Base-by-base conservation (phyloP, 495 filamentous ascomycete genomes). In the Schizothecium vesticola region DNA sequence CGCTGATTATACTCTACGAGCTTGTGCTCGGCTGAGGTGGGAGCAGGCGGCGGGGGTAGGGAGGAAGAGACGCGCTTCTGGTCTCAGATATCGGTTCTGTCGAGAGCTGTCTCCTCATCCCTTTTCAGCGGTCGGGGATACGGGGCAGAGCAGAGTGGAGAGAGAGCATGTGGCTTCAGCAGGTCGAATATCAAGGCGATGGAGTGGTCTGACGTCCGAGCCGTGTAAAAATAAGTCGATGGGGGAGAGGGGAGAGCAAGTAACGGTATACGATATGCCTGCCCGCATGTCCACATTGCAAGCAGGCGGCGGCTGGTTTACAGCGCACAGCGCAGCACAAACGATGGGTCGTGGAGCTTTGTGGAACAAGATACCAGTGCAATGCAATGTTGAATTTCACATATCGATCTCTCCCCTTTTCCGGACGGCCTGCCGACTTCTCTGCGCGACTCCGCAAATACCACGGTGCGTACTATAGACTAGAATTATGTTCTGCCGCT, bases 1-100 rank as follows among this genome's bases (percentile, higher is more conserved):
- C 91, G 1, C 75, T 97, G 61, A 89, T 98, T 69, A 96, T 97
- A 76, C 77, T 93, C 64, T 97, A 96, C 78, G 91, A 95, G 79
- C 82, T 97, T 5, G 86, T 96, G 28, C 85, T 98, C 51, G 95
- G 94, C 21, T 64, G 29, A 58, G 60, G 23, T 29, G 31, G 31
- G 24, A 51, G 16, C 16, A 7, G 16, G 16, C 1, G 36, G n/a
- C n/a, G n/a, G n/a, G n/a, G 36, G 4, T 13, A 19, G 1, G 16
- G 16, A 7, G 36, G 36, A 19, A 16, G 16, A 28, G 26, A 28
- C 6, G 16, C 36, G 0, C 2, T 36, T 36, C 12, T 36, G 16
- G 43, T 36, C 26, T 61, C 11, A 22, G 26, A n/a, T n/a, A n/a
- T 10, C 3, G 59, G 16, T 16, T 12, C 13, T 4, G 28, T 3